Conservation (phyloP, 2,329 filamentous ascomycete genomes). For the Pseudophaeomoniella oleicola region DNA sequence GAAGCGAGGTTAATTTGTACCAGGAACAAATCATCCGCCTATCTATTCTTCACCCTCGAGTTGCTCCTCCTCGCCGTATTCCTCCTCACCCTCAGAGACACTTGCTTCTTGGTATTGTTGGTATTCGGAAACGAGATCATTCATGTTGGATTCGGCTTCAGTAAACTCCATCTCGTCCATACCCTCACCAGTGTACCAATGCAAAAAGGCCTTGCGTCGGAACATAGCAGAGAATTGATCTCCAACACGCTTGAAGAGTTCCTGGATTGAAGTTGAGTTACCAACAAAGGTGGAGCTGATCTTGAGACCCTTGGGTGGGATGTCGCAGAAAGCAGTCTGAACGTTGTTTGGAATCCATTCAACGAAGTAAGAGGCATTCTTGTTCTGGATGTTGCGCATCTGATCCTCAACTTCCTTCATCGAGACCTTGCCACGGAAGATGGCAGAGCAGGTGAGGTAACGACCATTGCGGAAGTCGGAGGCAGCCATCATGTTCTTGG, state of each 20-base stretch:
- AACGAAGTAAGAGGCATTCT: conserved; percentile 99
- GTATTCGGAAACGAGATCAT: conserved; percentile 98
- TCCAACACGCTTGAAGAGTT: conserved; percentile 99
- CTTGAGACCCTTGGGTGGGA: conserved; percentile 92
- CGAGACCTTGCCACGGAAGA: conserved; percentile 99
- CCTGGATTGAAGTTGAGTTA: conserved; percentile 99
- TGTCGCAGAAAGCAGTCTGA: conserved; percentile 97
- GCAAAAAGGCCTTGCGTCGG: conserved; percentile 99
- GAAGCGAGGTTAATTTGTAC: too few species aligned
- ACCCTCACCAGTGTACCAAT: conserved; percentile 99
- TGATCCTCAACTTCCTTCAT: conserved; percentile 99
- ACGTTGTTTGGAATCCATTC: conserved; percentile 99
- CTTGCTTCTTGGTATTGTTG: conserved; percentile 99
- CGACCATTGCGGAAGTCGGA: conserved; percentile 99
- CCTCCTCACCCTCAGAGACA: conserved; percentile 93
- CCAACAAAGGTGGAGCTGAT: conserved; percentile 99
- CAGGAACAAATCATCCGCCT: background rate
- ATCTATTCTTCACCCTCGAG: conserved; percentile 57
- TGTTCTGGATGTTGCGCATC: conserved; percentile 99
- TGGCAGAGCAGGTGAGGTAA: conserved; percentile 98
- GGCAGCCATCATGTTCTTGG: conserved; percentile 99
- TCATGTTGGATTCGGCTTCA: conserved; percentile 99
- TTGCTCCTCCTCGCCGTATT: conserved; percentile 75
- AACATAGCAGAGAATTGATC: conserved; percentile 99
- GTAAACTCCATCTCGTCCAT: conserved; percentile 99